Base-by-base conservation (phyloP, 139 green algal genomes). In the Prasinococcaceae sp. region DNA sequence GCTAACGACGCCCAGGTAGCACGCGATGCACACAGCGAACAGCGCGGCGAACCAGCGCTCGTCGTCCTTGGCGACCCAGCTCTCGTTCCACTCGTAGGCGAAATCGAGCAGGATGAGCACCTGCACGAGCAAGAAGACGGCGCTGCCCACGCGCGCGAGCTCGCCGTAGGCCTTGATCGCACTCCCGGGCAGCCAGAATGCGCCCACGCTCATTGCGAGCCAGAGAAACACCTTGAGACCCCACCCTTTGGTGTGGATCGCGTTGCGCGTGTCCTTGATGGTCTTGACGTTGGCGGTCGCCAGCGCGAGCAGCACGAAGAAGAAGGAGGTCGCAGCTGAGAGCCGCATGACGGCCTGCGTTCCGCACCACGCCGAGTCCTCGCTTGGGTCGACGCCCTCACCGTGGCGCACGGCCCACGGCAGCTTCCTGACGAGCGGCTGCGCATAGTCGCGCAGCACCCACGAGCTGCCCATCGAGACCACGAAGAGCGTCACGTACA, bases 31-130 rank as follows among this genome's bases (percentile, higher is more conserved):
- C 25, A 84, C 53, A 1, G 20, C 76, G 58, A 96, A 65, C 51
- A 98, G 72, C 1, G 49, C 80, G 27, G 85, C 86, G 45, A 93
- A 71, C 61, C 77, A 94, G 28, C 72, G 66, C 24, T 79, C 46
- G 49, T 94, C 83, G 10, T 93, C 72, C 54, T 88, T 48, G 6
- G 67, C 68, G 35, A 90, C 86, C 88, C 90, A 97, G 4, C 66
- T 58, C 27, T 93, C 87, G 65, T 97, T 95, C 78, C 78, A 87
- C n/a, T 48, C 49, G 60, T 86, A 70, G 3, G 81, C 74, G 54
- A 94, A 86, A 68, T 98, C 90, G 27, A 97, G 63, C 36, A 95
- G 73, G 42, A 95, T 92, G 44, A 96, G 47, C 61, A 95, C 84
- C 68, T 98, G 90, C 20, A 97, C 78, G 42, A 92, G 41, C 8